These are phyloP conservation scores for Trichoderma sp. DNA, from an alignment of 2,329 filamentous ascomycete genomes.

Conservation along the genomic window DNA sequence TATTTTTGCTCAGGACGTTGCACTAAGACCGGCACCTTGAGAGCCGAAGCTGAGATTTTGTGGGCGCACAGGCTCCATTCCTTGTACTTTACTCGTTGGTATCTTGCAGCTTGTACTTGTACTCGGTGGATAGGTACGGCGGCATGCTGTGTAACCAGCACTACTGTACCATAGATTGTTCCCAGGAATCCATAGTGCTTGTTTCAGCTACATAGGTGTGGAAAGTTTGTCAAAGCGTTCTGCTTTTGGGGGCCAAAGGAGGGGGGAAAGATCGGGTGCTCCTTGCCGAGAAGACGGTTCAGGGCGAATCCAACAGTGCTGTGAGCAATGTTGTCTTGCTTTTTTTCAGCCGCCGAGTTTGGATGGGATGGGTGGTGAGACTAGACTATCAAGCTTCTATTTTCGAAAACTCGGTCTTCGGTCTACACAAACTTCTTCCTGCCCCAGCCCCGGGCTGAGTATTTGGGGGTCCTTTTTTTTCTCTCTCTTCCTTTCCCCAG, in stretches of 20 bases:
- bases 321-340: background rate
- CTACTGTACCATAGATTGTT: background rate
- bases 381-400: background rate
- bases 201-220: background rate
- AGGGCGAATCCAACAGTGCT: background rate
- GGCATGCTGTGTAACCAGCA: slow-evolving; percentile 20
- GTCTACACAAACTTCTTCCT: background rate
- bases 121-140: background rate
- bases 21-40: slow-evolving; percentile 1
- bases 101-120: slow-evolving; percentile 3
- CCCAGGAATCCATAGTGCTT: background rate
- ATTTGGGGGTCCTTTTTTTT: background rate
- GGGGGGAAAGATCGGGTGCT: slow-evolving; percentile 13
- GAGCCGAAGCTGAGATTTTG: slow-evolving; percentile 19
- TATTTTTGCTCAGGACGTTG: background rate
- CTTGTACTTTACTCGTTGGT: background rate
- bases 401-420: background rate
- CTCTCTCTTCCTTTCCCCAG: background rate
- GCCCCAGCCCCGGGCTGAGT: background rate
- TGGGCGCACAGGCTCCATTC: slow-evolving; percentile 1
- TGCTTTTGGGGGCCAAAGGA: background rate
- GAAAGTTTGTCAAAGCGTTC: background rate
- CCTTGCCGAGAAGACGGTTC: slow-evolving; percentile 19
- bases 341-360: background rate
- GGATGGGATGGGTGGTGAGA: background rate